Evolutionary conservation across 1,284 basidiomycete species (phyloP).

Genomic region (Ustilago tritici): DNA sequence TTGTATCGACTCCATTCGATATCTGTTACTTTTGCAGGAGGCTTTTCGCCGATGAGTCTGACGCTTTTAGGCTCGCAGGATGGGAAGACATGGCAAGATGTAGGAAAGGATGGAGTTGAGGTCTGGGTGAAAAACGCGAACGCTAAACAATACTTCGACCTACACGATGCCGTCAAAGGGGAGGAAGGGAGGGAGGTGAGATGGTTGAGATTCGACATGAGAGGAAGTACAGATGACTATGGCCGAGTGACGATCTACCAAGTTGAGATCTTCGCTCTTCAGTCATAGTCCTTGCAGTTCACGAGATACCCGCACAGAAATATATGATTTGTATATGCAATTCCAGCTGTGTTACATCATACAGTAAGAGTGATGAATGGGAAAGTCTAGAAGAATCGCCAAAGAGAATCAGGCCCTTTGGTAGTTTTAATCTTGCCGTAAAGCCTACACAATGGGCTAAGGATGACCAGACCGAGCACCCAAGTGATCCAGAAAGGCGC

Average conservation of each 20-base stretch:
- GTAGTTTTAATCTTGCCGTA: constrained; percentile 42
- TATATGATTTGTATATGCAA: not conserved
- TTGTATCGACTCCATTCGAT: constrained; percentile 20
- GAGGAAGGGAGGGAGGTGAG: not conserved
- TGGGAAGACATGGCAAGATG: constrained; percentile 19
- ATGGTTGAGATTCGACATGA: constrained; percentile 35
- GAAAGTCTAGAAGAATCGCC: constrained; percentile 44
- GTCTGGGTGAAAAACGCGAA: constrained; percentile 41
- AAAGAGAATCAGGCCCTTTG: constrained; percentile 30
- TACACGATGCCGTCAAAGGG: not conserved
- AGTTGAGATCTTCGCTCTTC: constrained; percentile 28
- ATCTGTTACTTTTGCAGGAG: constrained; percentile 44
- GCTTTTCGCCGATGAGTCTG: constrained; percentile 34
- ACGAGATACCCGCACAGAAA: constrained; percentile 1
- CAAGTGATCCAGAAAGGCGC: constrained; percentile 43
- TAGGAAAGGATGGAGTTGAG: not conserved
- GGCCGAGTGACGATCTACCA: constrained; percentile 45
- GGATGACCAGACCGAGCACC: constrained; percentile 27
- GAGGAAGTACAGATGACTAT: constrained; percentile 51
- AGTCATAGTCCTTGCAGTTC: not conserved
- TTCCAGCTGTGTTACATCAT: not conserved
- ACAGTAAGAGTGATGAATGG: not conserved
- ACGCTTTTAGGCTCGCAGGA: constrained; percentile 15
- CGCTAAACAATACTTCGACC: constrained; percentile 40
- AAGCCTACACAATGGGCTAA: constrained; percentile 31